Percentiles rank a stretch among this genome's conserved stretches.
phyloP scores from a whole-genome alignment of 176 grass and related monocot species.

The Zoysia pacifica region DNA sequence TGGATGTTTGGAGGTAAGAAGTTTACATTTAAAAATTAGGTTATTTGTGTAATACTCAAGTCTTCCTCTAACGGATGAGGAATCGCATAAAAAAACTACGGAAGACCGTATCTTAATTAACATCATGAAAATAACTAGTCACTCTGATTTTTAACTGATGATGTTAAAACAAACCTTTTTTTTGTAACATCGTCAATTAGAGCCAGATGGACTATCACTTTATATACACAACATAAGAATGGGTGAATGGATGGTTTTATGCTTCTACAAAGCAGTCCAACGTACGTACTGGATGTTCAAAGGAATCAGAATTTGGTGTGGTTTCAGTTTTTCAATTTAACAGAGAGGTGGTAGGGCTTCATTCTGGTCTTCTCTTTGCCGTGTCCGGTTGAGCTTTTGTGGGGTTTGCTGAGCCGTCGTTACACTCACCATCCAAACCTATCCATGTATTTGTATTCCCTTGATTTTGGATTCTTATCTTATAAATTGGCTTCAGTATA shows the following conservation, averaged over 20 bases:
- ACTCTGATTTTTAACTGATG: not conserved
- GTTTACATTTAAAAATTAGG: not conserved
- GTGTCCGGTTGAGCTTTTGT: not conserved
- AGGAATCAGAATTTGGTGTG: not conserved
- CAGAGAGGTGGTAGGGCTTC: not conserved
- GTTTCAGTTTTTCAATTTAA: not conserved
- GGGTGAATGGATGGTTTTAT: not conserved
- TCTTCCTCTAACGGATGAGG: not conserved
- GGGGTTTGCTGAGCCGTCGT: constrained; percentile 7
- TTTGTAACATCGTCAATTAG: not conserved
- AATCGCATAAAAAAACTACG: not conserved
- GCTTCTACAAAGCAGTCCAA: not conserved
- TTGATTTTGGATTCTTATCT: constrained; percentile 1
- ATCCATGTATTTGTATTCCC: not conserved
- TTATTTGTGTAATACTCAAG: not conserved
- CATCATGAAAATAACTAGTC: not conserved
- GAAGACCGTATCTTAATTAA: not conserved
- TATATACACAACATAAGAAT: not conserved
- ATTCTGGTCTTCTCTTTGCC: not conserved
- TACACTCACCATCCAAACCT: not conserved
- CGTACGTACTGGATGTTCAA: not conserved
- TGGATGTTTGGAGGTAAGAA: not conserved
- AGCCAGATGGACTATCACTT: not conserved
- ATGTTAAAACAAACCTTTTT: not conserved
- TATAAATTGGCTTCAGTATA: not conserved